phyloP scores from a whole-genome alignment of 139 green algal species.

The Spirogloea muscicola region DNA sequence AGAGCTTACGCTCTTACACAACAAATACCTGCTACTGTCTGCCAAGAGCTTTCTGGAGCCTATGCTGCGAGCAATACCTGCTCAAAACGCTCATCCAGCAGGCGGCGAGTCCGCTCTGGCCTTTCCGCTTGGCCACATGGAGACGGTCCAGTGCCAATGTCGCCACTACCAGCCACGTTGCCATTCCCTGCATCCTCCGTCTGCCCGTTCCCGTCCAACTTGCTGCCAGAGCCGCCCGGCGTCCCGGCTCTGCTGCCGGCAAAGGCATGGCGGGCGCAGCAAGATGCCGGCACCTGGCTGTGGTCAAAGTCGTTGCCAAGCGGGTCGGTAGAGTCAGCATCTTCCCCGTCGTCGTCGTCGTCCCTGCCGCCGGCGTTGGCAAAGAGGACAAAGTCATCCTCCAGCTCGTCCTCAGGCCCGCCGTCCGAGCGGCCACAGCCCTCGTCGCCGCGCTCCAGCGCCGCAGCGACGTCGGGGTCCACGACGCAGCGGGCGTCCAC shows the following conservation, averaged over 20 bases:
- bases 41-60: no score
- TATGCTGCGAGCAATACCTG: no score
- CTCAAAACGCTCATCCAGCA: slow-evolving; percentile 43
- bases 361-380: slow-evolving; percentile 27
- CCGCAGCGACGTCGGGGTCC: slow-evolving; percentile 28
- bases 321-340: not conserved
- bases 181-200: not conserved
- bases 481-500: no score
- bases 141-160: not conserved
- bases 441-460: slow-evolving; percentile 50
- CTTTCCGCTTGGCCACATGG: not conserved
- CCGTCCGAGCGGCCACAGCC: slow-evolving; percentile 29
- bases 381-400: slow-evolving; percentile 49
- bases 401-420: slow-evolving; percentile 48
- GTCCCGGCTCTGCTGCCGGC: not conserved
- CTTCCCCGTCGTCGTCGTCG: slow-evolving; percentile 29
- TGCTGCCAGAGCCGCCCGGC: not conserved
- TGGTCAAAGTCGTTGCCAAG: no score
- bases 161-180: not conserved
- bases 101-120: not conserved
- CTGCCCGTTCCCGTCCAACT: not conserved
- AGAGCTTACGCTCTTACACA: not conserved
- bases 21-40: no score
- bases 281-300: no score
- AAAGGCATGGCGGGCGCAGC: not conserved